phyloP scores from a whole-genome alignment of 2,329 filamentous ascomycete species.

The Pseudopithomyces maydicus region DNA sequence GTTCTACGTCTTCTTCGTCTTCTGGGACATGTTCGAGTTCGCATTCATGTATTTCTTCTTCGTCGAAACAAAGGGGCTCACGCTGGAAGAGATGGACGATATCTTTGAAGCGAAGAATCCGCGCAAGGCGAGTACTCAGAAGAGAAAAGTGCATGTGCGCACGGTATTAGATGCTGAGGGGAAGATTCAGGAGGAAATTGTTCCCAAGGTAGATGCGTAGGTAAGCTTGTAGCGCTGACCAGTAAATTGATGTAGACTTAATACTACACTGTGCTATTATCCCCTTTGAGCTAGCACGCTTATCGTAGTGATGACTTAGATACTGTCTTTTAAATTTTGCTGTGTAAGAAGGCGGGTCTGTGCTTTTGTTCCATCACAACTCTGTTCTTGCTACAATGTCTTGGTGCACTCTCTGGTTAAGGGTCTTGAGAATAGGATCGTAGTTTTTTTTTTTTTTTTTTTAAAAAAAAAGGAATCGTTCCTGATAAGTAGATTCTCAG shows the following conservation, averaged over 20 bases:
- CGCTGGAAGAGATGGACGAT: constrained; percentile 28
- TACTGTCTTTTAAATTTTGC: too few species aligned
- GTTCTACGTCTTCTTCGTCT: constrained; percentile 32
- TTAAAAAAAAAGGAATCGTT: too few species aligned
- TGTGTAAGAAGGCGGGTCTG: too few species aligned
- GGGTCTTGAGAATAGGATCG: too few species aligned
- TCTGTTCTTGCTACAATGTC: too few species aligned
- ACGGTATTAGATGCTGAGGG: constrained; percentile 19
- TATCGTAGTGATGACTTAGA: too few species aligned
- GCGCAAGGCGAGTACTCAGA: constrained; percentile 26
- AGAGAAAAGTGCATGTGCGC: constrained; percentile 23
- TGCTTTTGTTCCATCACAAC: too few species aligned
- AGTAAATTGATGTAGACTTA: not conserved
- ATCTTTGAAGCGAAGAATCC: constrained; percentile 32
- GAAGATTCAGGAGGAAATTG: constrained; percentile 40
- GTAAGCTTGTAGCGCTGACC: not conserved
- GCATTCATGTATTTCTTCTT: constrained; percentile 32
- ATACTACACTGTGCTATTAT: not conserved
- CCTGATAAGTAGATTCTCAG: too few species aligned
- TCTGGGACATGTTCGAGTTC: constrained; percentile 31
- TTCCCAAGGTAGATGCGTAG: constrained; percentile 12
- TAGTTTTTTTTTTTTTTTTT: too few species aligned
- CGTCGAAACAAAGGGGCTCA: constrained; percentile 30
- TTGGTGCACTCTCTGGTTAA: too few species aligned
- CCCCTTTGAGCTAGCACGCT: too few species aligned